Evolutionary conservation across 352 stramenopile species (phyloP), one percentile per base, ranked within the genome.

Genomic region (Pelagophyceae sp.): DNA sequence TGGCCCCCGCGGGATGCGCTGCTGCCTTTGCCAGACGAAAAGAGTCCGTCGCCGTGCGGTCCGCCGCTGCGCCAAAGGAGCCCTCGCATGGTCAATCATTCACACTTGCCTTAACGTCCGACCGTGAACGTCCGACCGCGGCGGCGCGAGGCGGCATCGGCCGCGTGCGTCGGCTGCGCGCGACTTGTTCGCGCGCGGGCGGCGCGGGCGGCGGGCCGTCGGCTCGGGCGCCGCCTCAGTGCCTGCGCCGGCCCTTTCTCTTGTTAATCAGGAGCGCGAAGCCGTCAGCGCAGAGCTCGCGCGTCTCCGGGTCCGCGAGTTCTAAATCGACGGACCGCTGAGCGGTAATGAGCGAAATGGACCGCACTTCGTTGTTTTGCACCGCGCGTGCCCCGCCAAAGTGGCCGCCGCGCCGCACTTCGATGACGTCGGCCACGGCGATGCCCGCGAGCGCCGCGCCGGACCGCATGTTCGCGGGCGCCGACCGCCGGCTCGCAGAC

Each of bases 211-310:
- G n/a, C n/a, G n/a, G n/a, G n/a, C n/a, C n/a, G n/a, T n/a, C n/a
- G n/a, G n/a, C n/a, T n/a, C n/a, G n/a, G n/a, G n/a, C n/a, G n/a
- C n/a, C n/a, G n/a, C n/a, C n/a, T n/a, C n/a, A n/a, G n/a, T n/a
- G n/a, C n/a, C 45, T 11, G 45, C 11, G 11, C 11, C 11, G 45
- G 45, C 45, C 45, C 45, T 54, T 54, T 23, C 11, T 54, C 45
- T 54, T 54, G 45, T 23, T 23, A 54, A 54, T 54, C 45, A 71
- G 61, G 29, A 71, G 61, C 11, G 15, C 17, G 61, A 71, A 71
- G 61, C 61, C 61, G 61, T 71, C 61, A 31, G 19, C 29, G 61
- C 61, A 71, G 29, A 71, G 61, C 61, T 71, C 61, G 29, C 61
- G 61, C 3, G 38, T 31, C 33, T 71, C 61, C n/a, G 37, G 37